phyloP scores from a whole-genome alignment of 2,329 filamentous ascomycete genomes.

The Orbilia quercus region DNA sequence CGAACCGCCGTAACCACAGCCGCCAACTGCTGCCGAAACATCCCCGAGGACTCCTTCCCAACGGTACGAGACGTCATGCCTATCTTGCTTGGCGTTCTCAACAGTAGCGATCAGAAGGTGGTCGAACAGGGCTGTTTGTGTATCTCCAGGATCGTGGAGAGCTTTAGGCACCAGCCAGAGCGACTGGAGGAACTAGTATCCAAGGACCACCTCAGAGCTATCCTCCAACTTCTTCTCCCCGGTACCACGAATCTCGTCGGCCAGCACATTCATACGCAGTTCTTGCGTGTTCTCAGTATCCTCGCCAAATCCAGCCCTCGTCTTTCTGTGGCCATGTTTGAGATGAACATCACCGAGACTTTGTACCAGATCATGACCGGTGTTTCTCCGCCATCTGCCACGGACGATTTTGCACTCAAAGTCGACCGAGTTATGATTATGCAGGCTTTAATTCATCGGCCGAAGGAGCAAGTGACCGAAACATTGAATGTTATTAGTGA shows the following conservation, averaged over 20 bases:
- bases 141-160: conserved; percentile 94
- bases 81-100: conserved; percentile 86
- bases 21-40: conserved; percentile 97
- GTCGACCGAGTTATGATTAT: conserved; percentile 97
- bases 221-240: conserved; percentile 87
- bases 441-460: conserved; percentile 96
- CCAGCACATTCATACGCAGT: conserved; percentile 93
- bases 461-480: conserved; percentile 94
- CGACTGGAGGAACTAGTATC: conserved; percentile 94
- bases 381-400: conserved; percentile 85
- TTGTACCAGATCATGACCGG: conserved; percentile 97
- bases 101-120: conserved; percentile 93
- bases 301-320: conserved; percentile 87
- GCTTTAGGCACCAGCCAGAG: conserved; percentile 86
- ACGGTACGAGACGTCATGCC: conserved; percentile 97
- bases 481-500: conserved; percentile 98
- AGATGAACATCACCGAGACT: conserved; percentile 96
- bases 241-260: conserved; percentile 96
- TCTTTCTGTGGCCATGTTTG: conserved; percentile 88
- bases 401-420: conserved; percentile 81
- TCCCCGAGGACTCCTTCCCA: conserved; percentile 90
- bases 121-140: conserved; percentile 96
- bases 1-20: conserved; percentile 96
- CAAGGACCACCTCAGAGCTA: conserved; percentile 82
- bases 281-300: conserved; percentile 89